A percentile compares a stretch with the other conserved stretches of the same genome.
Conservation (phyloP, 495 filamentous ascomycete genomes). For the Penicillium crystallinum region DNA sequence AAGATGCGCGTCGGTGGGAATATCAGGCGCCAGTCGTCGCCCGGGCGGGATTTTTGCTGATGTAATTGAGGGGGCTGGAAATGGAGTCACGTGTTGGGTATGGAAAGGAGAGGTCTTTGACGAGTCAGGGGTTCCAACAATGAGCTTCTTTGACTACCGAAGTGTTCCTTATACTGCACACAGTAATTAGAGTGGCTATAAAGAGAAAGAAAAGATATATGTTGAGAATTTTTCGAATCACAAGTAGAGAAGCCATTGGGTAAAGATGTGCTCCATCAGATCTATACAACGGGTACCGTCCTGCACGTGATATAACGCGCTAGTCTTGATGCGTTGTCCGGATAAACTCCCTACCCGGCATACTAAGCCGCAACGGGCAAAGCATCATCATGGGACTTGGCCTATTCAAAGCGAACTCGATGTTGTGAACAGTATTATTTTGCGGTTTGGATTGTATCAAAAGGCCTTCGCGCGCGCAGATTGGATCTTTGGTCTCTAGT, state of each 20-base stretch:
- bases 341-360: slow-evolving; percentile 18
- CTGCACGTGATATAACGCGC: slow-evolving; percentile 8
- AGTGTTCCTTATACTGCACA: too few species aligned
- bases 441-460: background rate
- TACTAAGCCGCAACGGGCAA: slow-evolving; percentile 25
- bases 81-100: slow-evolving; percentile 1
- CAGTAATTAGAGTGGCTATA: too few species aligned
- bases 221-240: too few species aligned
- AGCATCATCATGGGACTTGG: slow-evolving; percentile 31
- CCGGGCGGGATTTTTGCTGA: slow-evolving; percentile 14
- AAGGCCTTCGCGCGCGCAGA: background rate
- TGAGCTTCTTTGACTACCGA: background rate
- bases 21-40: slow-evolving; percentile 16
- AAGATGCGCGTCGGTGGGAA: slow-evolving; percentile 26
- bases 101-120: background rate
- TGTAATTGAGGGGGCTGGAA: slow-evolving; percentile 28
- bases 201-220: too few species aligned
- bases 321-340: slow-evolving; percentile 14
- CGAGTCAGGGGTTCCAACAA: background rate
- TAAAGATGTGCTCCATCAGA: too few species aligned
- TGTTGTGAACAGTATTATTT: slow-evolving; percentile 6
- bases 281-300: background rate
- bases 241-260: too few species aligned
- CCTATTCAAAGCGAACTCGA: slow-evolving; percentile 15
- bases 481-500: background rate